A percentile compares a stretch with the other conserved stretches of the same genome.
phyloP scores from a whole-genome alignment of 257 asterid genomes.

The Solanum paucissectum region DNA sequence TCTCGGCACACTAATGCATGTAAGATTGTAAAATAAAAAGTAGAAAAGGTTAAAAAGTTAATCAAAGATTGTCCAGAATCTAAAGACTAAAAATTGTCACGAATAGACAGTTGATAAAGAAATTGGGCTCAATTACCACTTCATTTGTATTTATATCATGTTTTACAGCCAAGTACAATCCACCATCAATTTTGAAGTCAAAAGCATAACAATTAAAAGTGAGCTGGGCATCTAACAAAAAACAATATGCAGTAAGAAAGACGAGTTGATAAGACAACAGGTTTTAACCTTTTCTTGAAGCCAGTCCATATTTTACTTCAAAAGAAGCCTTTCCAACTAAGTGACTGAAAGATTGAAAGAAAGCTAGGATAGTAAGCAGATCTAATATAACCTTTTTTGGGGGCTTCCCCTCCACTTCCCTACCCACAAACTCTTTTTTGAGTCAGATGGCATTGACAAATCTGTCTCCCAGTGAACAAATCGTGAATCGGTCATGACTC shows the following conservation, averaged over 20 bases:
- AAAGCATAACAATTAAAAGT: not conserved
- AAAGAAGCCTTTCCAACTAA: not conserved
- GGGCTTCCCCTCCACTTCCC: not conserved
- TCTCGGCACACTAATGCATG: not conserved
- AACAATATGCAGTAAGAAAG: not conserved
- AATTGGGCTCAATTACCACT: not conserved
- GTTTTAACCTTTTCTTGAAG: not conserved
- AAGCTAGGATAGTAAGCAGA: not conserved
- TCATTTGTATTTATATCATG: not conserved
- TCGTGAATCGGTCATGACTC: not conserved
- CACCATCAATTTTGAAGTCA: not conserved
- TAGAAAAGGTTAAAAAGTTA: not conserved
- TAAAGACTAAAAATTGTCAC: not conserved
- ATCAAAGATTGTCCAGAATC: not conserved
- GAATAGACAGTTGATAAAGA: not conserved
- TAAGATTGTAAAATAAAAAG: not conserved
- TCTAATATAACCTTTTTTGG: not conserved
- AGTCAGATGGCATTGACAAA: not conserved
- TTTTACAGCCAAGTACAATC: not conserved
- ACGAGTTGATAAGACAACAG: not conserved
- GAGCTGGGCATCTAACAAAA: not conserved
- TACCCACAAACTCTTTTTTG: not conserved
- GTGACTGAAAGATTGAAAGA: not conserved
- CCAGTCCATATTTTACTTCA: not conserved
- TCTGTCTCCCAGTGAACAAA: not conserved